Conservation (phyloP, 176 grass and related monocot species). For the Puya raimondii region DNA sequence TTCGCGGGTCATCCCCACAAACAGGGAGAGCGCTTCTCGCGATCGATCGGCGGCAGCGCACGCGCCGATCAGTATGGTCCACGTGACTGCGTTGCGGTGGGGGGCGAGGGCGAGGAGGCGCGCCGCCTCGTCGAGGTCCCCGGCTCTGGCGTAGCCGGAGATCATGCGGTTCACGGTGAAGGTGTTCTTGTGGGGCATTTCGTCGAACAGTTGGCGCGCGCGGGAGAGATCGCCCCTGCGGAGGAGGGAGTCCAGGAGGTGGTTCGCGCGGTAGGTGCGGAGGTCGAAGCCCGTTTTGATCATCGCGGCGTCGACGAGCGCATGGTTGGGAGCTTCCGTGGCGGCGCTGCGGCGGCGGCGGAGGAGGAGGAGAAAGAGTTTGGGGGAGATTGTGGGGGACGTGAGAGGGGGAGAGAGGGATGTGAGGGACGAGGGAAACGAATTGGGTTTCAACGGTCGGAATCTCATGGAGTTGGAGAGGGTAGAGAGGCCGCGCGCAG, state of each 20-base stretch:
- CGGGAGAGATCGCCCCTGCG: conserved; percentile 17
- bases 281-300: conserved; percentile 43
- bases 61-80: conserved; percentile 66
- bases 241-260: conserved; percentile 16
- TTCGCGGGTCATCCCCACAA: conserved; percentile 43
- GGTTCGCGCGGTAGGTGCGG: conserved; percentile 17
- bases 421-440: neutral
- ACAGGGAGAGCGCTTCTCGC: conserved; percentile 34
- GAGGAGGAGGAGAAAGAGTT: no score
- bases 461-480: no score
- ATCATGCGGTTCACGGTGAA: conserved; percentile 53
- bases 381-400: neutral
- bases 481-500: no score
- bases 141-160: conserved; percentile 30
- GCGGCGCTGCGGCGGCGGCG: no score
- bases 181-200: conserved; percentile 37
- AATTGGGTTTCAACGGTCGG: neutral
- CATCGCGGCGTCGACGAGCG: conserved; percentile 25
- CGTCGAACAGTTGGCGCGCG: conserved; percentile 48
- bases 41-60: conserved; percentile 14
- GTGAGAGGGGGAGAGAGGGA: neutral
- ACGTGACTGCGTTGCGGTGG: conserved; percentile 33
- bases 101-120: conserved; percentile 28
- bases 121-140: conserved; percentile 26
- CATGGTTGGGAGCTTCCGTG: neutral